These are phyloP conservation scores for Lactarius hengduanensis DNA, from an alignment of 768 basidiomycete species.

Conservation along the genomic window DNA sequence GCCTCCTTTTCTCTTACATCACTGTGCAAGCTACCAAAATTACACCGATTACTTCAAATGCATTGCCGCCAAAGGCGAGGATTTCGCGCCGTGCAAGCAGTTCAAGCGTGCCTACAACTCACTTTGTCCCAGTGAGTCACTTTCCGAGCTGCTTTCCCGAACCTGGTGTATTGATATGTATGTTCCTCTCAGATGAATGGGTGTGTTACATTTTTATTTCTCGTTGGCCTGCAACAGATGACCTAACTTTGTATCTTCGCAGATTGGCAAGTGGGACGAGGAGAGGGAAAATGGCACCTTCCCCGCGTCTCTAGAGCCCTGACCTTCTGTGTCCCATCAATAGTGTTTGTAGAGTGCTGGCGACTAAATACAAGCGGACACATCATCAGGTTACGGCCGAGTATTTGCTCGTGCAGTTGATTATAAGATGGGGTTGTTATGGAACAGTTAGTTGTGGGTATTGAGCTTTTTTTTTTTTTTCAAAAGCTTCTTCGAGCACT, in stretches of 20 bases:
- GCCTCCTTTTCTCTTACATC: constrained; percentile 4
- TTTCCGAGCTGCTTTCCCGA: neutral
- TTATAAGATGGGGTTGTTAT: neutral
- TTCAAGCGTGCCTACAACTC: constrained; percentile 96
- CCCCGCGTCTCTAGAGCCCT: constrained; percentile 86
- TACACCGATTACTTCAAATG: constrained; percentile 99
- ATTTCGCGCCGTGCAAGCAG: constrained; percentile 97
- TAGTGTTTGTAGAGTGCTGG: constrained; percentile 12
- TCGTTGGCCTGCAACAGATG: neutral
- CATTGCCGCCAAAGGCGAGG: constrained; percentile 94
- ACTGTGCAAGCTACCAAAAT: constrained; percentile 75
- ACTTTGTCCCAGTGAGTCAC: constrained; percentile 89
- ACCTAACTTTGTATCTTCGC: constrained; percentile 22
- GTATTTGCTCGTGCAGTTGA: neutral
- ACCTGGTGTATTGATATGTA: constrained; percentile 19
- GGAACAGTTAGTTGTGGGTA: neutral
- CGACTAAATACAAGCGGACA: constrained; percentile 6
- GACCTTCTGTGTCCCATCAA: constrained; percentile 31
- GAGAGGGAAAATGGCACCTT: constrained; percentile 92
- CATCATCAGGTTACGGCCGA: neutral
- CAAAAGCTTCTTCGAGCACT: neutral
- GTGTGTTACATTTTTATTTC: constrained; percentile 42
- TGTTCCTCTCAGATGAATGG: constrained; percentile 75
- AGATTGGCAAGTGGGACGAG: constrained; percentile 91
- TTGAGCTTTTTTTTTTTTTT: neutral